Percentiles rank a stretch among this genome's conserved stretches.
Evolutionary conservation across 176 grass and related monocot genomes (phyloP).

Genomic region (Zea luxurians): DNA sequence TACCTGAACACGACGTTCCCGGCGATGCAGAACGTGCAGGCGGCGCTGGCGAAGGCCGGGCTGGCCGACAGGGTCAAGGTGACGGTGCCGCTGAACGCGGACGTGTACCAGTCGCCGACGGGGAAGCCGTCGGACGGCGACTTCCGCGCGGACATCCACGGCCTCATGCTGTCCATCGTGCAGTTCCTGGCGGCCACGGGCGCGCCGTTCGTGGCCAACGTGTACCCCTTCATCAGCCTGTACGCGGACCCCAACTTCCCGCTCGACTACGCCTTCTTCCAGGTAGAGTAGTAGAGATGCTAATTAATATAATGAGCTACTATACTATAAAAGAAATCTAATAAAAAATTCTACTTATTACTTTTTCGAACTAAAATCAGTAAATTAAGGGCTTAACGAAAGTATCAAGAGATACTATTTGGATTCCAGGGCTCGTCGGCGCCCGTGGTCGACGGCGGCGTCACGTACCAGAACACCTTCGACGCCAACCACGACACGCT

Average conservation of each 20-base stretch:
- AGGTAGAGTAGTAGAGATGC: constrained; percentile 17
- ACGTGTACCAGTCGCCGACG: constrained; percentile 61
- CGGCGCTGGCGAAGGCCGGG: constrained; percentile 68
- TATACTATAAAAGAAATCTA: too few species aligned
- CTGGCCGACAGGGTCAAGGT: constrained; percentile 62
- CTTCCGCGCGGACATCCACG: constrained; percentile 75
- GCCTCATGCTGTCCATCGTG: constrained; percentile 59
- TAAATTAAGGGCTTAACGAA: too few species aligned
- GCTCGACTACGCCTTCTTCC: constrained; percentile 84
- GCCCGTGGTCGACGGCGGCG: constrained; percentile 60
- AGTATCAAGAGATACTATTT: too few species aligned
- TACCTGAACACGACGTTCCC: constrained; percentile 75
- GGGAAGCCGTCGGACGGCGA: constrained; percentile 74
- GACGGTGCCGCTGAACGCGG: constrained; percentile 76
- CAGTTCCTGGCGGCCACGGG: constrained; percentile 65
- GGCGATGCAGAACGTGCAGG: constrained; percentile 79
- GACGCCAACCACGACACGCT: constrained; percentile 91
- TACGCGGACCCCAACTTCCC: constrained; percentile 78
- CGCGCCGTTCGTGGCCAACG: constrained; percentile 68
- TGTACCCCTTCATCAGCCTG: constrained; percentile 87
- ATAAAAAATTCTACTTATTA: too few species aligned
- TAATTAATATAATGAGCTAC: too few species aligned
- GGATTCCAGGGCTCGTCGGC: constrained; percentile 38
- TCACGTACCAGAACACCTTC: constrained; percentile 70
- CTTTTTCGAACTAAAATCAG: too few species aligned